Conservation (phyloP, 2,329 filamentous ascomycete species). For the Acrodontium crateriforme region DNA sequence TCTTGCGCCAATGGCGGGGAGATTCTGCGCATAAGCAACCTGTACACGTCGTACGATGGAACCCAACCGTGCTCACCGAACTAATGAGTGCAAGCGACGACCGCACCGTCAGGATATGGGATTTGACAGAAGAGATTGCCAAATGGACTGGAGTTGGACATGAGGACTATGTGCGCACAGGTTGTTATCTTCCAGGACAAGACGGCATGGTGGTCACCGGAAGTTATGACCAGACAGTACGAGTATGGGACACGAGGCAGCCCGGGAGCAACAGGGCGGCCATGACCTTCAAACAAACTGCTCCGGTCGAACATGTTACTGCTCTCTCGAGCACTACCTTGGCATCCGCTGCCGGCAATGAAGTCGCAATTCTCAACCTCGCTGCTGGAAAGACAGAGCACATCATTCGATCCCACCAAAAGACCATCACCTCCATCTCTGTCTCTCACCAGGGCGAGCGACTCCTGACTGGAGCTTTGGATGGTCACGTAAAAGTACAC, state of each 20-base stretch:
- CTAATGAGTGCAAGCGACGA: slow-evolving; percentile 88
- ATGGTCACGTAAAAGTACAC: slow-evolving; percentile 94
- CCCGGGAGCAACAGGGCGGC: slow-evolving; percentile 48
- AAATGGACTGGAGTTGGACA: slow-evolving; percentile 73
- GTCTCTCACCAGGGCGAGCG: slow-evolving; percentile 68
- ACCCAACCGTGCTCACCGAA: slow-evolving; percentile 64
- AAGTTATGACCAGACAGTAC: slow-evolving; percentile 87
- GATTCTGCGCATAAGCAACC: slow-evolving; percentile 60
- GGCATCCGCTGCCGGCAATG: slow-evolving; percentile 69
- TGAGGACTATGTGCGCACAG: slow-evolving; percentile 80
- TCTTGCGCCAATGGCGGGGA: slow-evolving; percentile 79
- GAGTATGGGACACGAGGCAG: slow-evolving; percentile 80
- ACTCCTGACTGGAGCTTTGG: slow-evolving; percentile 74
- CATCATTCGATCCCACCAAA: slow-evolving; percentile 87
- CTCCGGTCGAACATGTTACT: slow-evolving; percentile 76
- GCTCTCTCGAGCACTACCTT: slow-evolving; percentile 77
- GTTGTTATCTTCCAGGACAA: slow-evolving; percentile 68
- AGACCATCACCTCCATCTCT: slow-evolving; percentile 82
- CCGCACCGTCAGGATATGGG: slow-evolving; percentile 85
- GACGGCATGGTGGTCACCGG: slow-evolving; percentile 70
- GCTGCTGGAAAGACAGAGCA: slow-evolving; percentile 80
- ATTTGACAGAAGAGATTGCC: slow-evolving; percentile 67
- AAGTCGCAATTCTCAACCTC: slow-evolving; percentile 82
- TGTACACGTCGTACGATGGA: slow-evolving; percentile 84
- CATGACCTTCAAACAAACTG: slow-evolving; percentile 92